Evolutionary conservation across 2,329 filamentous ascomycete genomes (phyloP), one percentile per base, ranked within the genome.

Genomic region (Metarhizium robertsii): DNA sequence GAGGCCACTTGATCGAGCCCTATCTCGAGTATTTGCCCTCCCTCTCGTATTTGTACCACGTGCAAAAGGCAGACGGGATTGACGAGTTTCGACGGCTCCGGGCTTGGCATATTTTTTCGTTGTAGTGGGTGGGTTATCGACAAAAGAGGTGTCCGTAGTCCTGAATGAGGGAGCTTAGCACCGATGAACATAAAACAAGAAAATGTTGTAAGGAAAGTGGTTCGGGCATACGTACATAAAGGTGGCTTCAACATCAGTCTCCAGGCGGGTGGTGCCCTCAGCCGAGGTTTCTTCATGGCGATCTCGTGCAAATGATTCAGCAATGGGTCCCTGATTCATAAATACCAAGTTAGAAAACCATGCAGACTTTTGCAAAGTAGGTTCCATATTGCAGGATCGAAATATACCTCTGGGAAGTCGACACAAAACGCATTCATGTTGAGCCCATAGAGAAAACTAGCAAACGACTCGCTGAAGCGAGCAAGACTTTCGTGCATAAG

Each of bases 351-450:
- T 46, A n/a, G 20, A 45, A n/a, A n/a, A 42, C 52, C 10, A 14
- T 14, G 36, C 3, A 7, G 11, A 34, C 10, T 25, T 7, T 36
- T 18, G 34, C 29, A 8, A 50, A 32, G 47, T 42, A 34, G 13
- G 38, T 14, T 40, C 38, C 11, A 40, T 11, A 5, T 40, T 13
- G 13, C 38, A 29, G n/a, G 29, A 20, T 20, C 5, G 18, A 53
- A 45, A 34, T 55, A 53, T 73, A 91, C 91, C 83, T 99, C 94
- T 0, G 91, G 89, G 61, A 96, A 99, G 70, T 99, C 94, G 36
- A 97, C 92, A 69, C 92, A 97, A 69, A 97, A 99, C 1, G 94
- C 94, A 71, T 96, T 97, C 92, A 99, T 96, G 67, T 97, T 97
- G 68, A 99, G 71, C 2, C 94, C 94, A 65, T 97, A 99, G 49